phyloP scores from a whole-genome alignment of 257 asterid genomes.

The Salvia rosmarinus region DNA sequence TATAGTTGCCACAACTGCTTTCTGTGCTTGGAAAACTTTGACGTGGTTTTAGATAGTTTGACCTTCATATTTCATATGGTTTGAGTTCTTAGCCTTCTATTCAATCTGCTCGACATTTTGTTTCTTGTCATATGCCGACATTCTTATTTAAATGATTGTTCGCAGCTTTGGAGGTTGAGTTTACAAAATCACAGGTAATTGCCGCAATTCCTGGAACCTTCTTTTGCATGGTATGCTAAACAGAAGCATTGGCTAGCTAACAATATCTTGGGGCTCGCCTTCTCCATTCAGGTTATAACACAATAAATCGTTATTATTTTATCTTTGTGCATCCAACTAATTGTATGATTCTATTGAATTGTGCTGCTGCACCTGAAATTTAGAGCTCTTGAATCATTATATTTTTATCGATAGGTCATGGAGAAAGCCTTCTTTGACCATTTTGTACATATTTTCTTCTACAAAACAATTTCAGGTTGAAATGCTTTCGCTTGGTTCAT shows the following conservation, averaged over 20 bases:
- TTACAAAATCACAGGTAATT: conserved; percentile 80
- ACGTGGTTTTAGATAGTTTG: not conserved
- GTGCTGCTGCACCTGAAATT: conserved; percentile 7
- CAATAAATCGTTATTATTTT: not conserved
- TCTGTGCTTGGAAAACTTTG: conserved; percentile 6
- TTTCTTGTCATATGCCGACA: conserved; percentile 22
- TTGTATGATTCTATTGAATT: not conserved
- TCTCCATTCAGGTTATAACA: conserved; percentile 82
- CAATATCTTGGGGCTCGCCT: conserved; percentile 91
- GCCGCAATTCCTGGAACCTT: conserved; percentile 94
- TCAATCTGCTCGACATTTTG: conserved; percentile 25
- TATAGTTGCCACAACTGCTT: not conserved
- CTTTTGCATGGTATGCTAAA: conserved; percentile 95
- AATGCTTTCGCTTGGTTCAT: conserved; percentile 99
- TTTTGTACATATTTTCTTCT: conserved; percentile 13
- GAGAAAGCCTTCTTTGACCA: not conserved
- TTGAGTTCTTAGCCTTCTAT: conserved; percentile 15
- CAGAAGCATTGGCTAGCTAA: conserved; percentile 99
- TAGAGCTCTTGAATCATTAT: conserved; percentile 12
- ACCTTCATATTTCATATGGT: not conserved
- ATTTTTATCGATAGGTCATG: not conserved
- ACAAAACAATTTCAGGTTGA: conserved; percentile 62
- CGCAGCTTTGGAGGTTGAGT: conserved; percentile 89
- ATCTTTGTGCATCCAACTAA: not conserved
- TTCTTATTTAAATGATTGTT: conserved; percentile 37